A percentile compares a stretch with the other conserved stretches of the same genome.
These are phyloP conservation scores for Lentinula detonsa DNA, from an alignment of 768 basidiomycete species.

Conservation along the genomic window DNA sequence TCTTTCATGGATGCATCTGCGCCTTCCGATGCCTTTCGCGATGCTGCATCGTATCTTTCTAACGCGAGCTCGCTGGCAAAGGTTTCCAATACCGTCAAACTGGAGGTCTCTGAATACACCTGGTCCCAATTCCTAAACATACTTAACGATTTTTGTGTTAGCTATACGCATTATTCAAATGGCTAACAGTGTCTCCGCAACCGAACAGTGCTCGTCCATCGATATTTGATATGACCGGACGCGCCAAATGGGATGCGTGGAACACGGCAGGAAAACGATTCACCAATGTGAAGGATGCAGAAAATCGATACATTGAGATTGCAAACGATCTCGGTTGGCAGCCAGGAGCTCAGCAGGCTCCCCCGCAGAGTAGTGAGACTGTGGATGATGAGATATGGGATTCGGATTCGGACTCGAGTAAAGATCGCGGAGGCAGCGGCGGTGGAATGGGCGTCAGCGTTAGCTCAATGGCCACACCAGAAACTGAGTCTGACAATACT, in stretches of 20 bases:
- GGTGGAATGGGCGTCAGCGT: constrained; percentile 57
- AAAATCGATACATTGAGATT: constrained; percentile 62
- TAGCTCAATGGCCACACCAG: constrained; percentile 47
- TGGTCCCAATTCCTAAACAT: constrained; percentile 6
- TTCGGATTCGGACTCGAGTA: constrained; percentile 33
- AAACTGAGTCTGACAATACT: constrained; percentile 27
- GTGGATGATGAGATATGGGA: constrained; percentile 36
- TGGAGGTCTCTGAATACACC: constrained; percentile 57
- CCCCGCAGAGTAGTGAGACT: constrained; percentile 3
- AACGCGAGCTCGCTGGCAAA: constrained; percentile 44
- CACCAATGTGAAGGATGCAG: constrained; percentile 38
- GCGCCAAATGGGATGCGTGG: constrained; percentile 92
- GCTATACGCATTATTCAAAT: constrained; percentile 87
- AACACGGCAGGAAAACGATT: constrained; percentile 43
- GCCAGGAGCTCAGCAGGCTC: constrained; percentile 21
- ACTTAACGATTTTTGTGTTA: constrained; percentile 30
- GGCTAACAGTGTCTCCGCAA: constrained; percentile 47
- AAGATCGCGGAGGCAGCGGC: constrained; percentile 21
- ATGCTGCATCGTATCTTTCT: constrained; percentile 63
- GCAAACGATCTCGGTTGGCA: constrained; percentile 69
- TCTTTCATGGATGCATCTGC: not conserved
- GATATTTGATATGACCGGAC: constrained; percentile 71
- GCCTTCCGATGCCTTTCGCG: constrained; percentile 36
- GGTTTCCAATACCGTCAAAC: constrained; percentile 58
- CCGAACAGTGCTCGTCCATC: constrained; percentile 62